phyloP scores from a whole-genome alignment of 345 rosid species.

The Salix koriyanagi region DNA sequence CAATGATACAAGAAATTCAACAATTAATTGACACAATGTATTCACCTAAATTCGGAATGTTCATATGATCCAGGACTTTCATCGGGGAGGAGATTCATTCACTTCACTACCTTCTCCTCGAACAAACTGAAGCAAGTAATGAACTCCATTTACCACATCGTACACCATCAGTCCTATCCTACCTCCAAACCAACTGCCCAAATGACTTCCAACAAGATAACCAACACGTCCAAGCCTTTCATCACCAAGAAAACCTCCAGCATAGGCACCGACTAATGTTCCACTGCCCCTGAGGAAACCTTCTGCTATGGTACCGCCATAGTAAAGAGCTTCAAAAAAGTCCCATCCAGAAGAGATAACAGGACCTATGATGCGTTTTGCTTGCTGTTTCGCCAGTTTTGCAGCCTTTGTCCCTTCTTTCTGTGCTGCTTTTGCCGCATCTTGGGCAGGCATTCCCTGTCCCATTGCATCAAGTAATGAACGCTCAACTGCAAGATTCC shows the following conservation, averaged over 20 bases:
- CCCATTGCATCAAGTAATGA: slow-evolving; percentile 58
- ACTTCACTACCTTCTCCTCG: slow-evolving; percentile 29
- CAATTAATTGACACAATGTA: neutral
- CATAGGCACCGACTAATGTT: slow-evolving; percentile 82
- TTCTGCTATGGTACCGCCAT: slow-evolving; percentile 77
- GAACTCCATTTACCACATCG: slow-evolving; percentile 71
- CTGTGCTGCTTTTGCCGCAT: slow-evolving; percentile 69
- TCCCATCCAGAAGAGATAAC: slow-evolving; percentile 93
- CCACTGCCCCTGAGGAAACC: slow-evolving; percentile 86
- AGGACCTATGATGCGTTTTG: slow-evolving; percentile 85
- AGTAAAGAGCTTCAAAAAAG: slow-evolving; percentile 89
- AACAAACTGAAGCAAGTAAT: slow-evolving; percentile 46
- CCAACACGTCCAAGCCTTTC: slow-evolving; percentile 78
- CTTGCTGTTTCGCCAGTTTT: slow-evolving; percentile 61
- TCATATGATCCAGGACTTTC: slow-evolving; percentile 13
- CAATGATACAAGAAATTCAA: neutral
- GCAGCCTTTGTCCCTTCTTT: slow-evolving; percentile 84
- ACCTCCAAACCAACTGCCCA: slow-evolving; percentile 98
- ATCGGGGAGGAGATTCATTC: slow-evolving; percentile 12
- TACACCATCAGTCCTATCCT: slow-evolving; percentile 87
- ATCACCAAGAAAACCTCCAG: slow-evolving; percentile 74
- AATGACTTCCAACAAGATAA: slow-evolving; percentile 79
- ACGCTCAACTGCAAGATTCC: slow-evolving; percentile 61
- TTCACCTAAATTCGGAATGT: slow-evolving; percentile 9
- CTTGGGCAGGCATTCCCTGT: slow-evolving; percentile 56